These are phyloP conservation scores for Globisporangium irregulare DNA, from an alignment of 352 stramenopile species.

Conservation along the genomic window DNA sequence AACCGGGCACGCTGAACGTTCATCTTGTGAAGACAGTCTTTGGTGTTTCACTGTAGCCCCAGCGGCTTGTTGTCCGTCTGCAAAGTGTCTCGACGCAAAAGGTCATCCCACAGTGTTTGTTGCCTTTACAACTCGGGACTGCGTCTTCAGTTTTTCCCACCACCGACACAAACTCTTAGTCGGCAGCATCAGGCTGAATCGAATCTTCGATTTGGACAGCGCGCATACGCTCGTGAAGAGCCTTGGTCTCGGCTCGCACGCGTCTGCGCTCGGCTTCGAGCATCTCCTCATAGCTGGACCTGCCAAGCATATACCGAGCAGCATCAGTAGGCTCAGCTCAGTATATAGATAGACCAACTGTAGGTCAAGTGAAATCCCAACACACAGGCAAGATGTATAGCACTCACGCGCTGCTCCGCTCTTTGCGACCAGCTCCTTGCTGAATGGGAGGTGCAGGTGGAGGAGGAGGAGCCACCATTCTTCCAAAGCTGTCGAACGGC, in stretches of 20 bases:
- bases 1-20: too few species aligned
- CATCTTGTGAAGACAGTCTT: too few species aligned
- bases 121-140: too few species aligned
- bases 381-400: not conserved
- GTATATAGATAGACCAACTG: not conserved
- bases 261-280: slow-evolving; percentile 39
- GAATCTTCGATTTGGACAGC: not conserved
- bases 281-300: slow-evolving; percentile 37
- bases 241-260: slow-evolving; percentile 47
- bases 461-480: not conserved
- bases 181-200: too few species aligned
- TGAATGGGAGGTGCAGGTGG: not conserved
- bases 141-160: too few species aligned
- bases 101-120: too few species aligned
- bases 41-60: too few species aligned
- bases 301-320: slow-evolving; percentile 5
- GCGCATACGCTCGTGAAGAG: slow-evolving; percentile 57
- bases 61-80: too few species aligned
- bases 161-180: too few species aligned
- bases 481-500: not conserved
- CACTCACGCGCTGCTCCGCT: slow-evolving; percentile 9
- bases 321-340: not conserved
- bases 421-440: not conserved
- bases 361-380: not conserved
- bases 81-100: too few species aligned